phyloP scores from a whole-genome alignment of 2,329 filamentous ascomycete species.

The Plenodomus biglobosus region DNA sequence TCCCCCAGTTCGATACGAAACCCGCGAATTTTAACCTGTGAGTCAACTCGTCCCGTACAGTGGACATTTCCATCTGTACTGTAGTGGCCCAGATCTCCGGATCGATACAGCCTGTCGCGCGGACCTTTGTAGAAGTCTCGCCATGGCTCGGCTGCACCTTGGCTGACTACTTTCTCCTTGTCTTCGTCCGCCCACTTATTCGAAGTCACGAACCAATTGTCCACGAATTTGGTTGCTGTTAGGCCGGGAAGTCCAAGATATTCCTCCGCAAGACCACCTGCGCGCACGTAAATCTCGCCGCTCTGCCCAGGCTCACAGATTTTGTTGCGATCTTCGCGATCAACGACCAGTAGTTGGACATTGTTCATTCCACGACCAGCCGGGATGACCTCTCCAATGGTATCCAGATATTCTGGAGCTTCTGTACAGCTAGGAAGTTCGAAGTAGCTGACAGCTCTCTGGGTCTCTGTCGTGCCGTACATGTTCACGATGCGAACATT shows the following conservation, averaged over 20 bases:
- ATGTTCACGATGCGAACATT: constrained; percentile 80
- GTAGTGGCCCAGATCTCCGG: constrained; percentile 81
- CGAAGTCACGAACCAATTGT: constrained; percentile 83
- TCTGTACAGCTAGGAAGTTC: constrained; percentile 68
- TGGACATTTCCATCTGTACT: constrained; percentile 71
- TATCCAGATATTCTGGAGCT: constrained; percentile 65
- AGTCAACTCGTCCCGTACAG: constrained; percentile 77
- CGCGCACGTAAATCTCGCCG: constrained; percentile 81
- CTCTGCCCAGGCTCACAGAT: constrained; percentile 79
- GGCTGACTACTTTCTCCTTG: constrained; percentile 52
- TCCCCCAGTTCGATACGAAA: constrained; percentile 95
- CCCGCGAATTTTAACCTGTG: constrained; percentile 93
- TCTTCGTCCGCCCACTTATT: constrained; percentile 68
- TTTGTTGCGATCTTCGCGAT: constrained; percentile 65
- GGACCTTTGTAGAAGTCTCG: constrained; percentile 76
- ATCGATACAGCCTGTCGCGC: constrained; percentile 82
- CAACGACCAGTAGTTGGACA: constrained; percentile 84
- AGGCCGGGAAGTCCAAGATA: constrained; percentile 66
- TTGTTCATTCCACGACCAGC: constrained; percentile 84
- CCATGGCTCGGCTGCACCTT: constrained; percentile 68
- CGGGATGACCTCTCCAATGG: constrained; percentile 74
- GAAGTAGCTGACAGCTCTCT: constrained; percentile 79
- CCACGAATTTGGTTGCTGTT: constrained; percentile 73
- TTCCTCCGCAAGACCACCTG: constrained; percentile 80
- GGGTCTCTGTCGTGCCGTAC: constrained; percentile 87